These are phyloP conservation scores for Psilocybe azurescens DNA, from an alignment of 768 basidiomycete species.

Conservation along the genomic window DNA sequence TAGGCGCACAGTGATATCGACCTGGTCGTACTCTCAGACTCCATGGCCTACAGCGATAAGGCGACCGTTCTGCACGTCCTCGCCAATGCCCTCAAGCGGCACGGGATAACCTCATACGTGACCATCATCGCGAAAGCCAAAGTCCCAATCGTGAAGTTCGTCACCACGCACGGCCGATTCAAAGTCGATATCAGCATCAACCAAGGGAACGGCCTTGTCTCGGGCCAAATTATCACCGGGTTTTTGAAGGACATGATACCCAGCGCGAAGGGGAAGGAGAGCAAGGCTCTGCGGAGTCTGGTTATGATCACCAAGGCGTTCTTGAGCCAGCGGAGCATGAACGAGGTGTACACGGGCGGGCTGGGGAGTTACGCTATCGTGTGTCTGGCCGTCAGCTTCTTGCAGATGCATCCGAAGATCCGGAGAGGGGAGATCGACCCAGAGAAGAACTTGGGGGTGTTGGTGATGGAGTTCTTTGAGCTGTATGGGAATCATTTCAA, in stretches of 20 bases:
- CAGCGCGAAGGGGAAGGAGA: slow-evolving; percentile 34
- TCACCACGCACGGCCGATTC: slow-evolving; percentile 80
- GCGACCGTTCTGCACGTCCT: slow-evolving; percentile 75
- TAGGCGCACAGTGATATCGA: slow-evolving; percentile 82
- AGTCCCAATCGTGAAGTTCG: slow-evolving; percentile 97
- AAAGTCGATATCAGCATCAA: slow-evolving; percentile 95
- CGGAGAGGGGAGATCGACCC: slow-evolving; percentile 88
- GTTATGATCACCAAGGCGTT: slow-evolving; percentile 92
- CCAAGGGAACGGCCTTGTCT: slow-evolving; percentile 82
- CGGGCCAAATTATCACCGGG: slow-evolving; percentile 79
- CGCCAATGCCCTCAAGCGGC: slow-evolving; percentile 76
- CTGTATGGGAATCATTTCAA: slow-evolving; percentile 93
- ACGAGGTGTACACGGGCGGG: slow-evolving; percentile 97
- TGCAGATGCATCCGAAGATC: slow-evolving; percentile 98
- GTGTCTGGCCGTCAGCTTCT: slow-evolving; percentile 89
- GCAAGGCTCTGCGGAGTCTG: slow-evolving; percentile 79
- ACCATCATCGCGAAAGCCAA: slow-evolving; percentile 92
- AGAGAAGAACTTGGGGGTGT: slow-evolving; percentile 87
- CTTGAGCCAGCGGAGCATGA: slow-evolving; percentile 88
- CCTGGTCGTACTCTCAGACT: slow-evolving; percentile 82
- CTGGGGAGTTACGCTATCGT: slow-evolving; percentile 95
- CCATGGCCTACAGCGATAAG: slow-evolving; percentile 75
- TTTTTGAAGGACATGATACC: slow-evolving; percentile 70
- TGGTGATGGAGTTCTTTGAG: slow-evolving; percentile 97
- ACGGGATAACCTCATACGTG: slow-evolving; percentile 75